These are phyloP conservation scores for Rhodocollybia butyracea DNA, from an alignment of 768 basidiomycete species.

Conservation along the genomic window DNA sequence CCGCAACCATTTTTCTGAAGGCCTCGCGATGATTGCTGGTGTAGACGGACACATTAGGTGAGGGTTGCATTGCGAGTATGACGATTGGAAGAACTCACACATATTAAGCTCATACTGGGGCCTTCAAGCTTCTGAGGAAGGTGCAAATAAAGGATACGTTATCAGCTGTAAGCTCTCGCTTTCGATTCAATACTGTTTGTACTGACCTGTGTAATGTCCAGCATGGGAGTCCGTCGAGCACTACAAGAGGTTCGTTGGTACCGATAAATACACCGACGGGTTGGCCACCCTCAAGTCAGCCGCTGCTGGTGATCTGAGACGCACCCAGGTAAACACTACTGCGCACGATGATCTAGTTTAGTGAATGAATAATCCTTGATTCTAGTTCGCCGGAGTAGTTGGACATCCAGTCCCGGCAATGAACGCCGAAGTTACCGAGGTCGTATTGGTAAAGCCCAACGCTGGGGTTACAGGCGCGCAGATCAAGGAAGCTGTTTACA, in stretches of 20 bases:
- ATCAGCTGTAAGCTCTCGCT: background rate
- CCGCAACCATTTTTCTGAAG: background rate
- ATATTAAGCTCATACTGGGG: background rate
- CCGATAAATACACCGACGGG: background rate
- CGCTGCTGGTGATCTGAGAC: background rate
- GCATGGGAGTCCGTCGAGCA: background rate
- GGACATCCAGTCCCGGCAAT: background rate
- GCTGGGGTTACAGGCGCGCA: background rate
- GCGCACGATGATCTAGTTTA: background rate
- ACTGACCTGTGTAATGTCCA: background rate
- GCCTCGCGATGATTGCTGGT: background rate
- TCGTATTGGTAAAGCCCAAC: background rate
- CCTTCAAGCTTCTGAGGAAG: background rate
- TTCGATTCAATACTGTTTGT: background rate
- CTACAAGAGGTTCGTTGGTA: background rate
- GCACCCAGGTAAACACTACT: background rate
- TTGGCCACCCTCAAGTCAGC: background rate
- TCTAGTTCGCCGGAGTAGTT: background rate
- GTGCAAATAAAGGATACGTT: background rate
- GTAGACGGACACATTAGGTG: background rate
- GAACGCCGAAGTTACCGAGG: background rate
- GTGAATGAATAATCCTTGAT: background rate
- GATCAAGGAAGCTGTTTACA: background rate
- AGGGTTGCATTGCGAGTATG: background rate
- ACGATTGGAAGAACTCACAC: background rate